Evolutionary conservation across 169 alveolate species (phyloP), one percentile per base, ranked within the genome.

Genomic region (Eimeria maxima): DNA sequence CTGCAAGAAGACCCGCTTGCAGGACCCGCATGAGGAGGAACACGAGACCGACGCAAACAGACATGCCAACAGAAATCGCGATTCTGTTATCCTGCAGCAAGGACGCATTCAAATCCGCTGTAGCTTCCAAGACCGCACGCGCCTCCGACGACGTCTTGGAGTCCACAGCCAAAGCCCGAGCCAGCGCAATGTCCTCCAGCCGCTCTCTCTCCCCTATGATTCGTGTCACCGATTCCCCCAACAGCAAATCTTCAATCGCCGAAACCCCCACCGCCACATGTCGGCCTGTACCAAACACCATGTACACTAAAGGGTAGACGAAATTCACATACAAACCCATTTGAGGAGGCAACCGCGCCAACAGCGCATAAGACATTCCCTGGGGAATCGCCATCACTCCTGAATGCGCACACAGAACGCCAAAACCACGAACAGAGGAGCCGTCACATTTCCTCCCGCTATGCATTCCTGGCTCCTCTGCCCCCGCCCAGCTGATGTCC

Each of bases 351-450:
- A 95, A 78, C 16, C 95, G 90, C 22, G 97, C 97, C 47, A 95
- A 90, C 95, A 95, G 16, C 73, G 97, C 96, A 65, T 95, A 95
- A 5, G 97, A 95, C 96, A 95, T 93, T 38, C 97, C 97, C 94
- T 78, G 89, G 4, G 97, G 97, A 4, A 95, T 87, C 14, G 97
- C 97, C 97, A 95, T 95, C 24, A 95, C 94, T 14, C 97, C 97
- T 95, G 89, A 42, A 53, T 63, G 4, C 6, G 42, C 88, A 44
- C 16, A 6, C 4, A 18, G 2, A 45, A 47, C 88, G 38, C 18
- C 86, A 74, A 45, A 0, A 20, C 10, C 88, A 78, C 44, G 24
- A 78, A 24, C 67, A 18, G 44, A 73, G 27, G 18, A 14, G 38
- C 50, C 27, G 22, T 69, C 45, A 5, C 14, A 0, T 4, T 18